A percentile compares a stretch with the other conserved stretches of the same genome.
Evolutionary conservation across 129 eudicot genomes (phyloP).

Genomic region (Silybum marianum): DNA sequence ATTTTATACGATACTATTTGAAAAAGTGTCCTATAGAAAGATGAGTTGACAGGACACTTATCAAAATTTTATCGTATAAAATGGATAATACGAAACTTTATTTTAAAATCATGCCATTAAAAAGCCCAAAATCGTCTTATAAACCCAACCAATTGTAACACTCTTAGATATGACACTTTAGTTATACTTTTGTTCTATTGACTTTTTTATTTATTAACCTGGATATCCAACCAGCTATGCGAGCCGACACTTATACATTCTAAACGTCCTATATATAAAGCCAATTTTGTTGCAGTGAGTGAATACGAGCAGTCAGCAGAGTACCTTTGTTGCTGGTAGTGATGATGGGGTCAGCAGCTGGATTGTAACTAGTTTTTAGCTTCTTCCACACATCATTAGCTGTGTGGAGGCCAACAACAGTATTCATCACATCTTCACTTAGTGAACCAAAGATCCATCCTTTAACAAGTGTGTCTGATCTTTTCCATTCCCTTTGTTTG

Average conservation of each 20-base stretch:
- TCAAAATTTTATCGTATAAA: too few relatives aligned
- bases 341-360: background rate
- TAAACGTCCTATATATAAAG: too few relatives aligned
- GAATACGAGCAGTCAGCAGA: background rate
- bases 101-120: background rate
- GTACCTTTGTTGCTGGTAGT: background rate
- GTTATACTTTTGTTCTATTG: too few relatives aligned
- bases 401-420: background rate
- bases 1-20: background rate
- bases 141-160: background rate
- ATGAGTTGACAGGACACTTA: background rate
- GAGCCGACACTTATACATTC: background rate
- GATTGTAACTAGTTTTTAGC: background rate
- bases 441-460: background rate
- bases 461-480: background rate
- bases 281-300: background rate
- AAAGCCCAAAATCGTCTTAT: background rate
- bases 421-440: background rate
- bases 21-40: background rate
- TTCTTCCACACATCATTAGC: background rate
- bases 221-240: too few relatives aligned
- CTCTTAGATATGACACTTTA: background rate
- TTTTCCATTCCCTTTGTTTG: background rate
- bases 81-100: too few relatives aligned
- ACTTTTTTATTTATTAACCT: background rate